phyloP scores from a whole-genome alignment of 805 yeast genomes.

The Metschnikowia similis region DNA sequence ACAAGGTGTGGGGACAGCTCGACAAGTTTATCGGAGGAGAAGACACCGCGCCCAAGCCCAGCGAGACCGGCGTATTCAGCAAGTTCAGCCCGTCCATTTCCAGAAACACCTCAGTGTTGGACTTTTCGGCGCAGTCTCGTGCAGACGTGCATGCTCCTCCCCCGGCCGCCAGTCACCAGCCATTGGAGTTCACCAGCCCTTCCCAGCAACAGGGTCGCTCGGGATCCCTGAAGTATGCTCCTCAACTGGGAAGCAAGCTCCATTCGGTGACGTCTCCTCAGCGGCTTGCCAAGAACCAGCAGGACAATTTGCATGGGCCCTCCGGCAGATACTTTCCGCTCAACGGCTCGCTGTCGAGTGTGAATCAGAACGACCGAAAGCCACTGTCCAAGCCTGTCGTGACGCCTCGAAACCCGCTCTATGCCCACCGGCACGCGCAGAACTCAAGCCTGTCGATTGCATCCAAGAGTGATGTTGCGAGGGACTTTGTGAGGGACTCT shows the following conservation, averaged over 20 bases:
- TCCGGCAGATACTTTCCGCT: constrained; percentile 6
- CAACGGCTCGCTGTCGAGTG: constrained; percentile 10
- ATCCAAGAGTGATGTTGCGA: constrained; percentile 9
- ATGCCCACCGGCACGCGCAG: constrained; percentile 13
- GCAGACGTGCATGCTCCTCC: constrained; percentile 5
- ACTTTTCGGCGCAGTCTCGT: constrained; percentile 18
- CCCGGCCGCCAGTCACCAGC: constrained; percentile 6
- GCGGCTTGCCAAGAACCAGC: constrained; percentile 1
- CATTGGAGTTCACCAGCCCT: constrained; percentile 12
- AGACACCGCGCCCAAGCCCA: constrained; percentile 31
- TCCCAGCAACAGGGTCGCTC: constrained; percentile 6
- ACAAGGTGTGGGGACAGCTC: constrained; percentile 82
- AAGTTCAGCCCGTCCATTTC: constrained; percentile 70
- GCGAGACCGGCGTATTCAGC: constrained; percentile 58
- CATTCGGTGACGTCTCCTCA: constrained; percentile 2
- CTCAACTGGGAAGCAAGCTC: not conserved
- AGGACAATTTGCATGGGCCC: not conserved
- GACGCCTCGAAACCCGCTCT: constrained; percentile 6
- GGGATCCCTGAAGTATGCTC: constrained; percentile 9
- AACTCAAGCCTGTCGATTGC: constrained; percentile 19
- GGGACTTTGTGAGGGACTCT: not conserved
- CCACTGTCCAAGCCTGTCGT: constrained; percentile 1
- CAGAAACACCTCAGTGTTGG: constrained; percentile 43
- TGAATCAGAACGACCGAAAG: constrained; percentile 6
- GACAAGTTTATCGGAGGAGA: constrained; percentile 93